Percentiles rank a stretch among this genome's conserved stretches.
Evolutionary conservation across 2,329 filamentous ascomycete species (phyloP).

Genomic region (Eutypa lata): DNA sequence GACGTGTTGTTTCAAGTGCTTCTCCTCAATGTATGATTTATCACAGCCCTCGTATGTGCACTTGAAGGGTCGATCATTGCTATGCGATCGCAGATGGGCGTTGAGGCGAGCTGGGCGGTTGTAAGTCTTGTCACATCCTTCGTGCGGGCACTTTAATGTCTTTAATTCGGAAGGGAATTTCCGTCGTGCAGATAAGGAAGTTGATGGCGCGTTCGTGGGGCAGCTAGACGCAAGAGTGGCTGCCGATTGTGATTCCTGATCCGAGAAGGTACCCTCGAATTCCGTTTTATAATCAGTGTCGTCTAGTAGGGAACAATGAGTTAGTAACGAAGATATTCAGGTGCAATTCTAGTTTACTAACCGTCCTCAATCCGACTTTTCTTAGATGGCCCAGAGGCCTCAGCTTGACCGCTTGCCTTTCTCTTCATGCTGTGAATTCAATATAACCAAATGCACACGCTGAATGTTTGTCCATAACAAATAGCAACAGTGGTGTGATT

Average conservation of each 20-base stretch:
- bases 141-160: slow-evolving; percentile 71
- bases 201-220: slow-evolving; percentile 41
- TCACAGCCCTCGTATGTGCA: slow-evolving; percentile 70
- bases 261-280: slow-evolving; percentile 12
- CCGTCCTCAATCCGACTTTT: slow-evolving; percentile 9
- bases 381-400: slow-evolving; percentile 14
- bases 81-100: slow-evolving; percentile 81
- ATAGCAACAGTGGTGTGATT: no score
- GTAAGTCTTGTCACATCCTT: slow-evolving; percentile 77
- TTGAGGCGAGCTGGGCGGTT: slow-evolving; percentile 80
- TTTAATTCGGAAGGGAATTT: slow-evolving; percentile 71
- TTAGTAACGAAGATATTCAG: slow-evolving; percentile 50
- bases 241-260: slow-evolving; percentile 17
- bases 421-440: slow-evolving; percentile 21
- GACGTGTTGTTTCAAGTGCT: slow-evolving; percentile 81
- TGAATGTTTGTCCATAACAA: no score
- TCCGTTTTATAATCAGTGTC: slow-evolving; percentile 4
- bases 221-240: slow-evolving; percentile 12
- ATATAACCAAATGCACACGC: neutral
- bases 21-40: slow-evolving; percentile 82
- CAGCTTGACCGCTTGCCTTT: slow-evolving; percentile 9
- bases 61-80: slow-evolving; percentile 74
- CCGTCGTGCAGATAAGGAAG: slow-evolving; percentile 47
- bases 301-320: slow-evolving; percentile 6
- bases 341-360: slow-evolving; percentile 42